Conservation (phyloP, 2,329 filamentous ascomycete species). For the Microdochium nivale region DNA sequence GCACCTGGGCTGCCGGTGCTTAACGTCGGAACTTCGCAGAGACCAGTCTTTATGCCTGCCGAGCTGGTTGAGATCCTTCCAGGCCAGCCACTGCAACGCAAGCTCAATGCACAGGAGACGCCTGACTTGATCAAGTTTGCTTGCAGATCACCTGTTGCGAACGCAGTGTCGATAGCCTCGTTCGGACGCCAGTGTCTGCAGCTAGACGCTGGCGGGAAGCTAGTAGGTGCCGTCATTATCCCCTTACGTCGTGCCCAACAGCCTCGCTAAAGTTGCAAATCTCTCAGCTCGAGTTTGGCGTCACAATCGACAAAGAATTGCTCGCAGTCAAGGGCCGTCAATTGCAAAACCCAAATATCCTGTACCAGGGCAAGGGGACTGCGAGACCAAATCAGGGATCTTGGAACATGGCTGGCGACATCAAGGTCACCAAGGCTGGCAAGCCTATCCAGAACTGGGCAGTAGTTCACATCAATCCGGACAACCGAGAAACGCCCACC, state of each 20-base stretch:
- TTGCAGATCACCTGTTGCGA: constrained; percentile 55
- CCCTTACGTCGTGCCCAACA: background rate
- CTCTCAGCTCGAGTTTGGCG: constrained; percentile 42
- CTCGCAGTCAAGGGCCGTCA: constrained; percentile 68
- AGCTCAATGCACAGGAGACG: constrained; percentile 53
- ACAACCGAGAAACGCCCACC: constrained; percentile 1
- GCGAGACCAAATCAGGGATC: constrained; percentile 39
- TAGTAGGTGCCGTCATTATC: constrained; percentile 23
- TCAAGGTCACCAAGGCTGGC: constrained; percentile 46
- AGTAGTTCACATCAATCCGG: constrained; percentile 30
- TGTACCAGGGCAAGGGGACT: constrained; percentile 37
- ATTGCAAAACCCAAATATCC: constrained; percentile 49
- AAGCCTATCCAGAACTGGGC: constrained; percentile 38
- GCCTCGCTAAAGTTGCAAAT: constrained; percentile 2
- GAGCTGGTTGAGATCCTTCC: constrained; percentile 56
- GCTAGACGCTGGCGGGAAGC: constrained; percentile 40
- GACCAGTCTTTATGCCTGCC: constrained; percentile 56
- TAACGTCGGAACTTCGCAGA: constrained; percentile 51
- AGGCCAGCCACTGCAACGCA: constrained; percentile 55
- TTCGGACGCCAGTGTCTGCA: constrained; percentile 49
- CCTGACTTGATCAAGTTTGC: constrained; percentile 64
- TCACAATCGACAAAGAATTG: constrained; percentile 51
- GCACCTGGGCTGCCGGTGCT: constrained; percentile 46
- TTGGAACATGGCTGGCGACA: constrained; percentile 62
- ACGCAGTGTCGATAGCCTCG: constrained; percentile 56